Conservation (phyloP, 176 grass and related monocot genomes). For the Thalia dealbata region DNA sequence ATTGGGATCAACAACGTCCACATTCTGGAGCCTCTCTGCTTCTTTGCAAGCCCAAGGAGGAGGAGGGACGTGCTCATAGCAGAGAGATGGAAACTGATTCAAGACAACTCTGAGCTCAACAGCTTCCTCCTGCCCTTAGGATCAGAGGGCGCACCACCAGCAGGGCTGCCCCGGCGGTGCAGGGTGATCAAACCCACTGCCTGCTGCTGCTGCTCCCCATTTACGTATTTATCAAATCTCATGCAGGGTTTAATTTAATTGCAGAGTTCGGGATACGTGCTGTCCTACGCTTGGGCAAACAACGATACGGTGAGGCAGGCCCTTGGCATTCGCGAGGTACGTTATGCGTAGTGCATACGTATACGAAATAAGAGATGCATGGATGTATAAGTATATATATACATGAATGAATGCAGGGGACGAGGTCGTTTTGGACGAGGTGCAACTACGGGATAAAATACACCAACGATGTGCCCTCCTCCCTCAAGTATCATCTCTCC, state of each 20-base stretch:
- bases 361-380: neutral
- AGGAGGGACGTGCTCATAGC: neutral
- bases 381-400: neutral
- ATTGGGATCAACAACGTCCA: constrained; percentile 33
- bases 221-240: neutral
- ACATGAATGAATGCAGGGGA: constrained; percentile 19
- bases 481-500: constrained; percentile 40
- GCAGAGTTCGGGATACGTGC: constrained; percentile 39
- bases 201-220: neutral
- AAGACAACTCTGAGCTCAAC: constrained; percentile 5
- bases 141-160: neutral
- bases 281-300: constrained; percentile 52
- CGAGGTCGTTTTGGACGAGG: constrained; percentile 41
- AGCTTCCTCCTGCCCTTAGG: neutral
- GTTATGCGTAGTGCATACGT: neutral
- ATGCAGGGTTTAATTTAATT: neutral
- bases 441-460: constrained; percentile 30
- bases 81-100: constrained; percentile 4
- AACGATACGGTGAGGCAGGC: constrained; percentile 33
- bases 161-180: constrained; percentile 31
- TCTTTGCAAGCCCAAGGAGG: constrained; percentile 3
- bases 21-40: constrained; percentile 51
- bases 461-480: constrained; percentile 28
- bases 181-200: too few relatives aligned
- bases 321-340: constrained; percentile 57